These are phyloP conservation scores for Penicillium paxilli DNA, from an alignment of 495 filamentous ascomycete genomes.

Conservation along the genomic window DNA sequence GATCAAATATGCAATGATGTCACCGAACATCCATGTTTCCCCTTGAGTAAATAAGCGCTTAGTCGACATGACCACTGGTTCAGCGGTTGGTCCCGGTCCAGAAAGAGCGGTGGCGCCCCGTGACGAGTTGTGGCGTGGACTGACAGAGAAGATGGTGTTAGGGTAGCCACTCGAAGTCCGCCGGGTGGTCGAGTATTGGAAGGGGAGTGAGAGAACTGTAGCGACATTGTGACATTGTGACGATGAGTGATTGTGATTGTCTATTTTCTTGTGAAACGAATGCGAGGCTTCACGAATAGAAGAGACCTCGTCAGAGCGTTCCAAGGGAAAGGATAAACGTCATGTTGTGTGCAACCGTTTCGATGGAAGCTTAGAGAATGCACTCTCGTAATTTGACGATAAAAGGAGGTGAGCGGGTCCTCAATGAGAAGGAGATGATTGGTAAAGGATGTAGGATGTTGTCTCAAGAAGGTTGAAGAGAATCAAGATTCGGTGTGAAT, in stretches of 20 bases:
- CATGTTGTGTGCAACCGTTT: background rate
- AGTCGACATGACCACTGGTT: conserved; percentile 3
- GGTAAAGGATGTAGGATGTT: conserved; percentile 1
- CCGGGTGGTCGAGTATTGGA: conserved; percentile 20
- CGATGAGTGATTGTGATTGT: background rate
- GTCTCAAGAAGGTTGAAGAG: conserved; percentile 11
- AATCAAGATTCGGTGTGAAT: conserved; percentile 7
- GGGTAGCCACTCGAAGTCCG: conserved; percentile 22
- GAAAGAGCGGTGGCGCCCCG: conserved; percentile 11
- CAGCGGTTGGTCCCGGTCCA: conserved; percentile 6
- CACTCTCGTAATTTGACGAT: background rate
- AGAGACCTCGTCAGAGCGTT: background rate
- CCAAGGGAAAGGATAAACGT: background rate
- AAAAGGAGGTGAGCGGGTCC: background rate
- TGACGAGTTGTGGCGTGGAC: conserved; percentile 14
- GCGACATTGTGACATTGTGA: conserved; percentile 13
- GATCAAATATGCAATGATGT: conserved; percentile 32
- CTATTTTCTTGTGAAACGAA: background rate
- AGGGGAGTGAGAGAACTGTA: conserved; percentile 12
- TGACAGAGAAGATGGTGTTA: background rate
- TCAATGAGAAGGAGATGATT: background rate
- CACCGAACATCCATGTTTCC: conserved; percentile 22
- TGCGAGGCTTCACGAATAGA: background rate
- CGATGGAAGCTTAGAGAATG: background rate
- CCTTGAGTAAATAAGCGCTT: conserved; percentile 21